These are phyloP conservation scores for Lagenaria siceraria DNA, from an alignment of 306 rosid species.

Conservation along the genomic window DNA sequence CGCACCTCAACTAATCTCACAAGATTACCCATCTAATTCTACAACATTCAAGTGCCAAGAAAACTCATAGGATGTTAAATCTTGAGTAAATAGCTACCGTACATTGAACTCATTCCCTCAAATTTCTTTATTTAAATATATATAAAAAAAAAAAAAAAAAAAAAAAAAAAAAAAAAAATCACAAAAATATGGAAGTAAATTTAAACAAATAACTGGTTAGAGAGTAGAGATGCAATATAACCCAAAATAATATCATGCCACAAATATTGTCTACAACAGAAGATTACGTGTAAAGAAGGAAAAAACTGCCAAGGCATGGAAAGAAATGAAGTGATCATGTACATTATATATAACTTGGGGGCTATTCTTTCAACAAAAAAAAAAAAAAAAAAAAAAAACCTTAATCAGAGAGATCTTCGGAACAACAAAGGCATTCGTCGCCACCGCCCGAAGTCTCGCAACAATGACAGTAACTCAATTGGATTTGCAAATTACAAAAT, in stretches of 20 bases:
- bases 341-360: background rate
- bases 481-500: background rate
- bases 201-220: no score
- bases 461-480: background rate
- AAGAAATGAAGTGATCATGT: background rate
- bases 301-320: background rate
- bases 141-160: no score
- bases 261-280: background rate
- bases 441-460: background rate
- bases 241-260: background rate
- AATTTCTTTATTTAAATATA: no score
- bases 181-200: background rate
- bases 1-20: no score
- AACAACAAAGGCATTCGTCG: background rate
- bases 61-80: no score
- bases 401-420: background rate
- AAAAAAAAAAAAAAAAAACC: no score
- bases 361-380: background rate
- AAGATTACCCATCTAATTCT: no score
- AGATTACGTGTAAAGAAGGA: background rate
- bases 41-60: no score
- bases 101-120: no score
- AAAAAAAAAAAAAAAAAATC: no score
- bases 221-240: background rate
- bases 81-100: no score